Percentiles rank a stretch among this genome's conserved stretches.
These are phyloP conservation scores for Rhizophagus clarus DNA, from an alignment of 192 early-diverging fungal species.

Conservation along the genomic window DNA sequence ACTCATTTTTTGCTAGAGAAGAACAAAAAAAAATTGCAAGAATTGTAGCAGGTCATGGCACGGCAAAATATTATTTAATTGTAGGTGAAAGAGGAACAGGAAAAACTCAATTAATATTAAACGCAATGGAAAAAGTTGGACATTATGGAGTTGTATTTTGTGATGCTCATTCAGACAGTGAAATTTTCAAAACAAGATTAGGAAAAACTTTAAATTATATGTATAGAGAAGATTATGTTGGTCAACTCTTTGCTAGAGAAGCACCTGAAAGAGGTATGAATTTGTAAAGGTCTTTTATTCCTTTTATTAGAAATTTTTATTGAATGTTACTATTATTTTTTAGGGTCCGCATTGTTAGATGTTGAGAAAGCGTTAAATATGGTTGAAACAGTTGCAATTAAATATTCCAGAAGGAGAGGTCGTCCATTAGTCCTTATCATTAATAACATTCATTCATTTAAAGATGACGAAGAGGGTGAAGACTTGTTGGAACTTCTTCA, in stretches of 20 bases:
- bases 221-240: constrained; percentile 34
- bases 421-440: constrained; percentile 20
- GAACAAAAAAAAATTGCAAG: constrained; percentile 7
- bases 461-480: constrained; percentile 29
- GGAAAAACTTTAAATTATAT: constrained; percentile 27
- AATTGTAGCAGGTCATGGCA: background rate
- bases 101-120: constrained; percentile 32
- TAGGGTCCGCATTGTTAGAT: constrained; percentile 29
- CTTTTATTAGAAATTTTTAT: background rate
- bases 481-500: constrained; percentile 29
- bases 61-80: constrained; percentile 27
- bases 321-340: background rate
- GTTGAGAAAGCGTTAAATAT: constrained; percentile 31
- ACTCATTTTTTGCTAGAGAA: constrained; percentile 4
- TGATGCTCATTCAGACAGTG: constrained; percentile 33
- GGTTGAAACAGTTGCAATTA: constrained; percentile 18
- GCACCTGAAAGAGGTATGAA: constrained; percentile 26
- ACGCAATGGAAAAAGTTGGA: constrained; percentile 28
- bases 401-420: constrained; percentile 7
- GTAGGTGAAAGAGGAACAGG: constrained; percentile 31
- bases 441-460: constrained; percentile 33
- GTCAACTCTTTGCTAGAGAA: constrained; percentile 30
- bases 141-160: constrained; percentile 29
- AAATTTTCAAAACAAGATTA: constrained; percentile 28
- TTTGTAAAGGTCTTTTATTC: background rate